Evolutionary conservation across 192 early-diverging fungal genomes (phyloP), one percentile per base, ranked within the genome.

Genomic region (Coemansia reversa): DNA sequence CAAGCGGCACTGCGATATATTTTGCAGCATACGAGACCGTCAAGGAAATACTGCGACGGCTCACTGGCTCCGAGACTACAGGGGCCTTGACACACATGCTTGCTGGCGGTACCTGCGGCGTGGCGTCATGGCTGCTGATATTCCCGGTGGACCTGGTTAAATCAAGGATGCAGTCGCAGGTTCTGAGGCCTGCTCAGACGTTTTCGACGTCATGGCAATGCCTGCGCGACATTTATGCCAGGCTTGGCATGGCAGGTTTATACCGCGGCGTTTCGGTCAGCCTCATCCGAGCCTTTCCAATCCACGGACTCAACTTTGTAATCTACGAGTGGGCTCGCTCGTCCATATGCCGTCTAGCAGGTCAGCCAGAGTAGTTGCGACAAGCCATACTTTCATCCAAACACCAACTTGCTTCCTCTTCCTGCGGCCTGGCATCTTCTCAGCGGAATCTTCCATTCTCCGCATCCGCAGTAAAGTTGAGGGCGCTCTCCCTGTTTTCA

Each of bases 291-390:
- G 90, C 90, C 3, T 90, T 91, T 63, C 91, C 91, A 0, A 86
- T 93, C 61, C 91, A 93, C 67, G 87, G 86, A 11, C 69, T 93
- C n/a, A 93, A 93, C 67, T 93, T 90, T 84, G 68, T 91, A 11
- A 89, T 93, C 5, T 91, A 90, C 63, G 91, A 92, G 69, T 80
- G 81, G 65, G 84, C 83, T 25, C 70, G 80, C 19, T 51, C 73
- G 25, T 33, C 50, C 11, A 81, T 80, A 19, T 80, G 77, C 42
- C 63, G 62, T 35, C 58, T 80, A 16, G 69, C 72, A 22, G 69
- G 62, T 12, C 62, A 51, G 29, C 67, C 67, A 28, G 67, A 68
- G 47, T 66, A 62, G 49, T 20, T 16, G 9, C 27, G 12, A 24
- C 8, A 9, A 25, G 14, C 1, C 22, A 18, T 47, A 18, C 2